A percentile compares a stretch with the other conserved stretches of the same genome.
phyloP scores from a whole-genome alignment of 768 basidiomycete genomes.

The Brasilioporus rufonigricans region DNA sequence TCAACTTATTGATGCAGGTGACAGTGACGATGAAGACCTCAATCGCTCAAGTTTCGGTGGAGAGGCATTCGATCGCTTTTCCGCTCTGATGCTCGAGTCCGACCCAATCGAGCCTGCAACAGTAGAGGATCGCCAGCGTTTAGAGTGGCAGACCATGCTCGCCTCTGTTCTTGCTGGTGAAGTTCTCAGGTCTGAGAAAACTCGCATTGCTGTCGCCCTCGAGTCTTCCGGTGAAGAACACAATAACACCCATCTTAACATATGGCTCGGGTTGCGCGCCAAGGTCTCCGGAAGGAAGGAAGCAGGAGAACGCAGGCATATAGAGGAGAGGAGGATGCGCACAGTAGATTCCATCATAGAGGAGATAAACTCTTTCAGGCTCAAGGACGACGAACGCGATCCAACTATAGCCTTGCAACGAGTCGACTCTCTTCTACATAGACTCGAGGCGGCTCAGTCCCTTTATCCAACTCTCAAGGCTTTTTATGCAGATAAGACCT shows the following conservation, averaged over 20 bases:
- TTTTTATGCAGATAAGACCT: slow-evolving; percentile 74
- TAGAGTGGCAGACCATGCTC: slow-evolving; percentile 97
- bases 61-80: slow-evolving; percentile 50
- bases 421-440: slow-evolving; percentile 64
- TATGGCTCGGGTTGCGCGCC: slow-evolving; percentile 92
- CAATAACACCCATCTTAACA: slow-evolving; percentile 60
- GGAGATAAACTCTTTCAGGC: slow-evolving; percentile 76
- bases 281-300: slow-evolving; percentile 76
- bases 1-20: slow-evolving; percentile 64
- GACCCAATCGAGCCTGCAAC: slow-evolving; percentile 68
- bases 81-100: slow-evolving; percentile 54
- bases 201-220: slow-evolving; percentile 80
- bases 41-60: slow-evolving; percentile 40
- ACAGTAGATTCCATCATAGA: slow-evolving; percentile 81
- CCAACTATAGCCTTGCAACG: slow-evolving; percentile 52
- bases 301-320: slow-evolving; percentile 74
- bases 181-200: slow-evolving; percentile 93
- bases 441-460: slow-evolving; percentile 78
- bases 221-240: slow-evolving; percentile 69
- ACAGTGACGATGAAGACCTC: slow-evolving; percentile 74
- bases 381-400: slow-evolving; percentile 40
- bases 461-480: slow-evolving; percentile 85
- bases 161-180: slow-evolving; percentile 92
- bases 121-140: slow-evolving; percentile 70
- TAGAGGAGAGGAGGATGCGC: slow-evolving; percentile 82